Conservation (phyloP, 768 basidiomycete genomes). For the Russula emetica region DNA sequence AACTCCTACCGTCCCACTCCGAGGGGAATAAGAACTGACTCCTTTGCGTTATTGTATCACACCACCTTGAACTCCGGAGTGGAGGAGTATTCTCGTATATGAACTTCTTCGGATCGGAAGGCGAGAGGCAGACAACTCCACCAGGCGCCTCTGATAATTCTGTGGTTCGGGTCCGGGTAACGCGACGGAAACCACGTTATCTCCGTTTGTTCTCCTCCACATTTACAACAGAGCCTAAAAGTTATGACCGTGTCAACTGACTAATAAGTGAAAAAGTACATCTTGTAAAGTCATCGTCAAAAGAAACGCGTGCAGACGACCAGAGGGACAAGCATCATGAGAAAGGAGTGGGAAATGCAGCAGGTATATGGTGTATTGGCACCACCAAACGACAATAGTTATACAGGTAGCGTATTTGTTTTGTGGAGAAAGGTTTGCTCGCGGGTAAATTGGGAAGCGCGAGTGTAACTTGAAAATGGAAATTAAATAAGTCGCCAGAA, state of each 20-base stretch:
- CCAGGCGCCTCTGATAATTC: neutral
- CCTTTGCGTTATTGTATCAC: neutral
- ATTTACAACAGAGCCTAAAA: neutral
- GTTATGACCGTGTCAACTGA: conserved; percentile 10
- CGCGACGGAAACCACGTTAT: neutral
- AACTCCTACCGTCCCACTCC: neutral
- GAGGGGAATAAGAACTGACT: neutral
- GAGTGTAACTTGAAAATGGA: neutral
- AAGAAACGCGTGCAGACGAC: conserved; percentile 1
- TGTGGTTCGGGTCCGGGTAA: neutral
- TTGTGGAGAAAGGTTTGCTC: neutral
- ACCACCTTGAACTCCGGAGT: neutral
- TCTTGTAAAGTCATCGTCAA: neutral
- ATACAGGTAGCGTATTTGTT: conserved; percentile 7
- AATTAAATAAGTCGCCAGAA: neutral
- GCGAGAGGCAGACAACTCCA: neutral
- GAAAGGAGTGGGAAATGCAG: neutral
- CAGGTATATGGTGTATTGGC: conserved; percentile 9
- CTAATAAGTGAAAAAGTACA: conserved; percentile 17
- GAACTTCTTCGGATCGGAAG: neutral
- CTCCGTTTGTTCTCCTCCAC: neutral
- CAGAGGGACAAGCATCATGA: neutral
- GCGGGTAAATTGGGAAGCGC: neutral
- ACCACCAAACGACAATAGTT: neutral
- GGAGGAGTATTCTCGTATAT: neutral